A percentile compares a stretch with the other conserved stretches of the same genome.
These are phyloP conservation scores for Uncinocarpus reesii DNA, from an alignment of 2,329 filamentous ascomycete genomes.

Conservation along the genomic window DNA sequence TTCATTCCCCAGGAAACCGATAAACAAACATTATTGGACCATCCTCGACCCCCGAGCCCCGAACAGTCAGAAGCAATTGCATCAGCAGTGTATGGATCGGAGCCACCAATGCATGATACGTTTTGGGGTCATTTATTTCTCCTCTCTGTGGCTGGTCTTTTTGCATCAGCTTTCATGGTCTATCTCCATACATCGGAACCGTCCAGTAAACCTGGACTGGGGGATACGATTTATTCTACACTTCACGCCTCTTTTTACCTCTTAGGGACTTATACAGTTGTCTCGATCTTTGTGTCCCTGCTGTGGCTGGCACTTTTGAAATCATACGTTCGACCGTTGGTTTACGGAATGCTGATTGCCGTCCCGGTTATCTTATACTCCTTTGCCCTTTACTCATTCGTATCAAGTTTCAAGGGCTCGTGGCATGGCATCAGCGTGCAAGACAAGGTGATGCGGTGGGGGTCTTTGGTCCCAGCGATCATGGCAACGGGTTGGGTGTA, in stretches of 20 bases:
- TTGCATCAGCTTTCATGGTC: slow-evolving; percentile 80
- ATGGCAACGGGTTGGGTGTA: slow-evolving; percentile 72
- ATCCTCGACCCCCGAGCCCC: slow-evolving; percentile 40
- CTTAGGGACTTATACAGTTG: slow-evolving; percentile 78
- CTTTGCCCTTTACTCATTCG: slow-evolving; percentile 82
- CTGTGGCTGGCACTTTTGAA: slow-evolving; percentile 82
- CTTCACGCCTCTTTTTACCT: slow-evolving; percentile 79
- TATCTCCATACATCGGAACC: slow-evolving; percentile 77
- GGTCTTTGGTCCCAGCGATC: slow-evolving; percentile 63
- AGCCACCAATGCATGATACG: slow-evolving; percentile 70
- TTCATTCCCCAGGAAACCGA: slow-evolving; percentile 44
- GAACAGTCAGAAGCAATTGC: slow-evolving; percentile 47
- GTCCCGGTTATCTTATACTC: slow-evolving; percentile 79
- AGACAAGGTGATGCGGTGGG: slow-evolving; percentile 80
- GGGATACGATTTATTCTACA: slow-evolving; percentile 89
- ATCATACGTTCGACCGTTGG: slow-evolving; percentile 77
- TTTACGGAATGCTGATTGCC: slow-evolving; percentile 67
- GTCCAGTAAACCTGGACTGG: slow-evolving; percentile 53
- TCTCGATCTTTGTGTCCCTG: slow-evolving; percentile 78
- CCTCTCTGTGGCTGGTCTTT: slow-evolving; percentile 69
- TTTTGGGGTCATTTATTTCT: slow-evolving; percentile 89
- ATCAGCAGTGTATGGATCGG: slow-evolving; percentile 49
- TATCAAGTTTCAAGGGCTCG: slow-evolving; percentile 73
- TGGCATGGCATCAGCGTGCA: slow-evolving; percentile 70
- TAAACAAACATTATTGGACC: slow-evolving; percentile 39